phyloP scores from a whole-genome alignment of 352 stramenopile genomes.

The Globisporangium recalcitrans region DNA sequence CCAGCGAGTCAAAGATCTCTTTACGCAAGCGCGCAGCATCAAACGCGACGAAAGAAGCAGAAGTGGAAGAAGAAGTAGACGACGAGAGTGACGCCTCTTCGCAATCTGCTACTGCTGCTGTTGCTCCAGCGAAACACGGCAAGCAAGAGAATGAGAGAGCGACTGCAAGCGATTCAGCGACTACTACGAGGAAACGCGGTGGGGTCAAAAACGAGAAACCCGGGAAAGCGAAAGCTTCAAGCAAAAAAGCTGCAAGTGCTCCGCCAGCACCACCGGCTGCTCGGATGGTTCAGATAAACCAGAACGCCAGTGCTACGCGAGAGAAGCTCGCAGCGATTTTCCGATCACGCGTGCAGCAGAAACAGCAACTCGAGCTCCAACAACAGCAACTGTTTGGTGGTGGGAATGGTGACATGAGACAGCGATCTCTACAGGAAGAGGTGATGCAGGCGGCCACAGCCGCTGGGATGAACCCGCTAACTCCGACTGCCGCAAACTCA shows the following conservation, averaged over 20 bases:
- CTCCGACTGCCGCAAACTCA: conserved; percentile 7
- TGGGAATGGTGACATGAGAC: conserved; percentile 16
- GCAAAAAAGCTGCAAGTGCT: background rate
- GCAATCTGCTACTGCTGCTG: background rate
- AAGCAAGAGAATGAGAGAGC: background rate
- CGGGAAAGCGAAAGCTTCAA: background rate
- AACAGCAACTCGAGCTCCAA: conserved; percentile 25
- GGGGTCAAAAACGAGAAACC: background rate
- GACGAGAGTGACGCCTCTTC: background rate
- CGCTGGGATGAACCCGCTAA: background rate
- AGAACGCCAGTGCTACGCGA: conserved; percentile 19
- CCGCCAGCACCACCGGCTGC: background rate
- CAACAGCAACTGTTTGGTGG: conserved; percentile 2
- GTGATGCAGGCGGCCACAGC: conserved; percentile 5
- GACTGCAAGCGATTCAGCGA: background rate
- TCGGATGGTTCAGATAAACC: background rate
- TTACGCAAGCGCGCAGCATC: background rate
- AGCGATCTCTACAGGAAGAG: conserved; percentile 27
- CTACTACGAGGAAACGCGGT: background rate
- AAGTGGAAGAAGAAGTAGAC: background rate
- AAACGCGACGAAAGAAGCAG: background rate
- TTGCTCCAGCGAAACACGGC: background rate
- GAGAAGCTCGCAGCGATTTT: conserved; percentile 67
- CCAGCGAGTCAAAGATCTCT: background rate
- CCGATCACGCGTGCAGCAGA: conserved; percentile 42